Percentiles rank a stretch among this genome's conserved stretches.
Conservation (phyloP, 352 stramenopile genomes). For the Pythium aquatile region DNA sequence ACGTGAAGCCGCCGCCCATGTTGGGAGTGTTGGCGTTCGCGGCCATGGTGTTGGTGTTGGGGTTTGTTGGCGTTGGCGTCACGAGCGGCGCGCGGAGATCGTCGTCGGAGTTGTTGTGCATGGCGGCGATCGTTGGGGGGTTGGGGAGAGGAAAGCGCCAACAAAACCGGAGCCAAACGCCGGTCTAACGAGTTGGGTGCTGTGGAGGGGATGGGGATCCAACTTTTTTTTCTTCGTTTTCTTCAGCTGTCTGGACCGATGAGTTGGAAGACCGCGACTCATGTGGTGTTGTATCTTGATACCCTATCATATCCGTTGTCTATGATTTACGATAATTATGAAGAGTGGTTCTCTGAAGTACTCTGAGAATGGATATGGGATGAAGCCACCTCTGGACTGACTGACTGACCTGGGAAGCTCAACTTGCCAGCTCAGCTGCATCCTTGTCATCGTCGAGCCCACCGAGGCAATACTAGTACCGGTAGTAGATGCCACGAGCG, state of each 20-base stretch:
- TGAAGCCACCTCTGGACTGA: constrained; percentile 17
- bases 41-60: constrained; percentile 5
- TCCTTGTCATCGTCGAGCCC: neutral
- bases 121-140: neutral
- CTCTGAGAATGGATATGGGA: constrained; percentile 13
- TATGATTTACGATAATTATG: neutral
- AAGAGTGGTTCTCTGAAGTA: neutral
- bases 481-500: neutral
- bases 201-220: constrained; percentile 12
- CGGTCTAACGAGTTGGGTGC: constrained; percentile 13
- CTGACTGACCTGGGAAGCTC: constrained; percentile 9
- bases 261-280: constrained; percentile 1
- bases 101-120: constrained; percentile 22
- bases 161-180: neutral
- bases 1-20: constrained; percentile 25
- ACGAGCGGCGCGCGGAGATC: constrained; percentile 24
- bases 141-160: neutral
- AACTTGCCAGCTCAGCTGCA: constrained; percentile 1
- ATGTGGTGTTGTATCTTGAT: neutral
- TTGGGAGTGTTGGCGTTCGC: neutral
- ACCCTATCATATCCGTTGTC: neutral
- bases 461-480: neutral
- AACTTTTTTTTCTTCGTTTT: constrained; percentile 21
- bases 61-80: constrained; percentile 6
- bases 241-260: constrained; percentile 12